Evolutionary conservation across 2,329 filamentous ascomycete species (phyloP).

Genomic region (Davidsoniella eucalypti): DNA sequence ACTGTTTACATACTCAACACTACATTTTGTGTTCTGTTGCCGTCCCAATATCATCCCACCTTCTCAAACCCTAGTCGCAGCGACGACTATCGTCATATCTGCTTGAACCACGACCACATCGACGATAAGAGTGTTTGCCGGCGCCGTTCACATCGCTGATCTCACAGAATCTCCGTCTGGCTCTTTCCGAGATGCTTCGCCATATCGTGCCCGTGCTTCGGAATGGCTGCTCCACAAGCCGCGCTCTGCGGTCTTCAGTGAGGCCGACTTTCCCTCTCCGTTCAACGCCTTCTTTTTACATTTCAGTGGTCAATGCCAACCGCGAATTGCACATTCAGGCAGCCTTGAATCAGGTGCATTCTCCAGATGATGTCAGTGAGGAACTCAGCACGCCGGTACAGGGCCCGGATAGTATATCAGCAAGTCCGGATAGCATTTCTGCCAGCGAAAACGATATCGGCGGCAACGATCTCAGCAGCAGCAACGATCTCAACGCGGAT

Average conservation of each 20-base stretch:
- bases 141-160: neutral
- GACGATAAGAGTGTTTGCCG: too few relatives aligned
- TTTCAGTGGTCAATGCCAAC: neutral
- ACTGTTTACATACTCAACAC: too few relatives aligned
- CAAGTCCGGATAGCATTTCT: too few relatives aligned
- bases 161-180: neutral
- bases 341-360: conserved; percentile 1
- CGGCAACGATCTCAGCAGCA: too few relatives aligned
- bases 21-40: too few relatives aligned
- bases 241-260: neutral
- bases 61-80: too few relatives aligned
- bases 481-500: too few relatives aligned
- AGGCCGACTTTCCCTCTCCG: neutral
- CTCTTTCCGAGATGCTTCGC: conserved; percentile 9
- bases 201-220: conserved; percentile 12
- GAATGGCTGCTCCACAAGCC: conserved; percentile 4
- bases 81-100: neutral
- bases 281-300: neutral
- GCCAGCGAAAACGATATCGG: too few relatives aligned
- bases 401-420: too few relatives aligned
- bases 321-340: neutral
- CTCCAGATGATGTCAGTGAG: conserved; percentile 10
- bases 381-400: too few relatives aligned
- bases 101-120: neutral
- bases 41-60: too few relatives aligned